Percentiles rank a stretch among this genome's conserved stretches.
These are phyloP conservation scores for Suillus paluster DNA, from an alignment of 768 basidiomycete species.

Conservation along the genomic window DNA sequence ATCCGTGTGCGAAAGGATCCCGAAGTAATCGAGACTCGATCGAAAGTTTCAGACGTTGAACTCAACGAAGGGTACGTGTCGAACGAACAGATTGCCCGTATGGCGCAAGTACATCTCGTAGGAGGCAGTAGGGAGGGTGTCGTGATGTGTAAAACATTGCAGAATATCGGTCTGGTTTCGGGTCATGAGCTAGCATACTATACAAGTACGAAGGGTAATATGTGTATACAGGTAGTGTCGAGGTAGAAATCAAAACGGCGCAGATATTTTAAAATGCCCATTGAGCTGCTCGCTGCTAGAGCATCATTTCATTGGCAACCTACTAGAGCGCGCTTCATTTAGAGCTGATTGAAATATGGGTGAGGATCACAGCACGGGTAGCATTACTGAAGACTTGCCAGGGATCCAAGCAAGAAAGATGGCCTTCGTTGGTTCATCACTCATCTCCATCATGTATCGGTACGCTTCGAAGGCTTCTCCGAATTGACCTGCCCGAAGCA, in stretches of 20 bases:
- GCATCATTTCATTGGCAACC: background rate
- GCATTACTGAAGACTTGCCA: background rate
- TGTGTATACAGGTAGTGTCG: background rate
- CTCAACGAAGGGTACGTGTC: too few species aligned
- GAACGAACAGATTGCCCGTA: too few species aligned
- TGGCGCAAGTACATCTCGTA: too few species aligned
- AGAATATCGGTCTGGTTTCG: too few species aligned
- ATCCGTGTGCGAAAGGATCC: too few species aligned
- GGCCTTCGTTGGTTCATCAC: background rate
- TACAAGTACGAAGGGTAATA: background rate
- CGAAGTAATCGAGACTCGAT: too few species aligned
- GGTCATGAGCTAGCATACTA: background rate
- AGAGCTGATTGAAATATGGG: background rate
- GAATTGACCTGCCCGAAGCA: background rate
- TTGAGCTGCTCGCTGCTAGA: background rate
- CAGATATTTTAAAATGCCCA: background rate
- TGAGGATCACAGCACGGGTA: background rate
- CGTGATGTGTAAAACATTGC: too few species aligned
- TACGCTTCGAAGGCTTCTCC: background rate
- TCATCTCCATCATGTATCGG: conserved; percentile 3
- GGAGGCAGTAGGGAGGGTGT: too few species aligned
- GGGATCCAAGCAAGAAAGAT: background rate
- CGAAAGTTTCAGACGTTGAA: too few species aligned
- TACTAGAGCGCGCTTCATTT: background rate
- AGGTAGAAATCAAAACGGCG: background rate